Percentiles rank a stretch among this genome's conserved stretches.
Conservation (phyloP, 306 rosid species). For the Castanospermum australe region DNA sequence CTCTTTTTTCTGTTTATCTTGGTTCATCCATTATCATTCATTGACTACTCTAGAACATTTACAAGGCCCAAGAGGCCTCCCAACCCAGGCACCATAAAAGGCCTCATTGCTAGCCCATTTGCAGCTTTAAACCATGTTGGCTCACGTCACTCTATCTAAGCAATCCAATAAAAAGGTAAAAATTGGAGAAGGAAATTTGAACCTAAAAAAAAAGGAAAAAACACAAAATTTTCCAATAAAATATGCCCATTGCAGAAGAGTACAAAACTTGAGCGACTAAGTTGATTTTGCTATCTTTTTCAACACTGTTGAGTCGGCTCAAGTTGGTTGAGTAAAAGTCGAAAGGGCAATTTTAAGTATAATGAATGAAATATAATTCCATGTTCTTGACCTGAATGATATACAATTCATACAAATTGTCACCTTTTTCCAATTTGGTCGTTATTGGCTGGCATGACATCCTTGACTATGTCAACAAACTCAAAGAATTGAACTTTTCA, state of each 20-base stretch:
- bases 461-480: neutral
- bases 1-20: neutral
- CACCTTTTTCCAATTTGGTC: neutral
- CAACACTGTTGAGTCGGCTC: conserved; percentile 6
- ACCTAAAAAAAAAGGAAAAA: neutral
- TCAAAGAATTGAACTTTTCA: neutral
- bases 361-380: neutral
- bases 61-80: neutral
- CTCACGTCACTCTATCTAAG: neutral
- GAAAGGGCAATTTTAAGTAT: neutral
- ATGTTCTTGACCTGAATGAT: neutral
- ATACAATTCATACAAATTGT: neutral
- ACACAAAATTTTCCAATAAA: neutral
- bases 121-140: neutral
- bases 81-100: neutral
- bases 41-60: neutral
- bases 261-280: neutral
- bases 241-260: neutral
- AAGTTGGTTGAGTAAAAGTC: neutral
- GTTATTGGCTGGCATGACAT: neutral
- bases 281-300: neutral
- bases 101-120: neutral
- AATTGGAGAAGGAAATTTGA: neutral
- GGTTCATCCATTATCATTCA: neutral
- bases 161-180: neutral